Evolutionary conservation across 768 basidiomycete genomes (phyloP), one percentile per base, ranked within the genome.

Genomic region (Pisolithus orientalis): DNA sequence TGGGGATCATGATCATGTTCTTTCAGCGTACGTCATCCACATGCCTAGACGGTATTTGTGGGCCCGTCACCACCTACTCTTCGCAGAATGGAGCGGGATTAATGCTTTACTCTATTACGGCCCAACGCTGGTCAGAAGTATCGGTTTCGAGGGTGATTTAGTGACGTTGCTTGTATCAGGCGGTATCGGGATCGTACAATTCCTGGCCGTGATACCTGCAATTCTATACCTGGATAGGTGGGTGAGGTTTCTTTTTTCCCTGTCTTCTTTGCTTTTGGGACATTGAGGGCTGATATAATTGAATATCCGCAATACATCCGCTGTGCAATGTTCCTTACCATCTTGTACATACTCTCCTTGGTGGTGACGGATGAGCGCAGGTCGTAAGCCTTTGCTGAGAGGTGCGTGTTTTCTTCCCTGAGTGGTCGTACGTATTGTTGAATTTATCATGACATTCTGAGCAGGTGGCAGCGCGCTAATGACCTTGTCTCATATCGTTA

Each of bases 51-150:
- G 27, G 39, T 29, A 14, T 31, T 45, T 44, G 29, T 13, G 27
- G 24, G 17, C n/a, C 43, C n/a, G 6, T 27, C 32, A 39, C 16
- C 47, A 44, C 31, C 52, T 10, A 53, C 14, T 3, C 1, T 10
- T 25, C 16, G 13, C 59, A 91, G 88, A 91, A 70, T 91, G 90
- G 90, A 85, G 82, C 53, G 90, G 90, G 2, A 92, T 91, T 56
- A 92, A 91, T 60, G 88, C 90, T 9, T 63, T 92, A 31, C 71
- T 91, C 7, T 92, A 91, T 59, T 92, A 90, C 58, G 89, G 88
- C 0, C 90, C 90, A 1, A 82, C 80, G 0, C 72, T 92, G 3
- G 78, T 90, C 44, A 75, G 65, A 31, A 80, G 72, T 47, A 74
- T 91, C 42, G 88, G 87, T 4, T 54, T 90, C 27, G 69, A 71